phyloP scores from a whole-genome alignment of 257 asterid species.

The Hygrophila difformis region DNA sequence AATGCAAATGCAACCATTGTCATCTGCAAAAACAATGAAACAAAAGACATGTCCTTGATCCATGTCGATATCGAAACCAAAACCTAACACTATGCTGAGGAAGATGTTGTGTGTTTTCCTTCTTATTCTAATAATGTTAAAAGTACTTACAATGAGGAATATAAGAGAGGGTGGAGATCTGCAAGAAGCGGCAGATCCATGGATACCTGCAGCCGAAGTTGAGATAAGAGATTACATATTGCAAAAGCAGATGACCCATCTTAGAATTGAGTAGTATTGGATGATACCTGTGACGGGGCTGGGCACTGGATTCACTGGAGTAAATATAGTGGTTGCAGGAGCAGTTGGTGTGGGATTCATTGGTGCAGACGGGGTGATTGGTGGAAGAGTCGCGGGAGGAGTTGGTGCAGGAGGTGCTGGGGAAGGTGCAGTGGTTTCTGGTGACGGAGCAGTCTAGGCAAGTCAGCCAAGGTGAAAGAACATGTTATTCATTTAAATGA shows the following conservation, averaged over 20 bases:
- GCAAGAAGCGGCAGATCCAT: conserved; percentile 67
- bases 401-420: no score
- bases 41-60: background rate
- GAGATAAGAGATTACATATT: conserved; percentile 69
- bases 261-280: conserved; percentile 63
- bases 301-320: conserved; percentile 18
- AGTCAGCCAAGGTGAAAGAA: conserved; percentile 13
- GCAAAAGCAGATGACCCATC: conserved; percentile 84
- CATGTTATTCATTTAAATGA: conserved; percentile 2
- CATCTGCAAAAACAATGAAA: conserved; percentile 35
- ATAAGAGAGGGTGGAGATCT: conserved; percentile 48
- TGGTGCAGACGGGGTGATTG: no score
- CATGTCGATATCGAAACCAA: background rate
- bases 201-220: conserved; percentile 70
- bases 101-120: background rate
- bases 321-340: conserved; percentile 24
- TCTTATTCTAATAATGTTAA: no score
- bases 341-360: conserved; percentile 27
- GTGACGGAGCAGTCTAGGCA: conserved; percentile 25
- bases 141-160: conserved; percentile 60
- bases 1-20: conserved; percentile 37
- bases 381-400: no score
- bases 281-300: conserved; percentile 52
- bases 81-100: no score
- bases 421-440: no score